Base-by-base conservation (phyloP, 2,329 filamentous ascomycete genomes). In the Aspergillus sp. region DNA sequence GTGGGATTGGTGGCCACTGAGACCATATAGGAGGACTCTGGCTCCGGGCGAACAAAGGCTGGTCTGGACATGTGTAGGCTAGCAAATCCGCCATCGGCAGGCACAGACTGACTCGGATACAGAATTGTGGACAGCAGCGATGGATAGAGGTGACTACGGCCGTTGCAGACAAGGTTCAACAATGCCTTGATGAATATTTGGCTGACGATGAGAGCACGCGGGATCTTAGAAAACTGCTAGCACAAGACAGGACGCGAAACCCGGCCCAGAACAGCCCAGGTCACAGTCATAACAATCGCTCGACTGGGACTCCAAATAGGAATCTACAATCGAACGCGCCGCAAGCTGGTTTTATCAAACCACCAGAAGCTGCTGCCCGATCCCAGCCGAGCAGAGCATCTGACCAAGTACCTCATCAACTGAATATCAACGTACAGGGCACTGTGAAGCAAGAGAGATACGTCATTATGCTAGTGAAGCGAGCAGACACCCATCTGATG, bases 1-100 rank as follows among this genome's bases (percentile, higher is more conserved):
- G 41, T 50, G 48, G 48, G 48, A 50, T 41, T 50, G 48, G 48
- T 50, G 48, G 48, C 48, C 48, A 30, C 12, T 50, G 22, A 39
- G 7, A 1, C 48, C 34, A 2, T 41, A 20, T 18, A 22, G n/a
- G 32, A 11, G 18, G 22, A 11, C 15, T 6, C 13, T 49, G 8
- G n/a, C 32, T 8, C 5, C 11, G 8, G 3, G 3, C 4, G 47
- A 49, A 20, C 15, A 0, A 15, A 13, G 47, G 13, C 15, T 41
- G n/a, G 15, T 13, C 11, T 50, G 34, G 48, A 30, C 0, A n/a
- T 32, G 44, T 1, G 48, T 18, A 24, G 0, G 48, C 24, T 17
- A 0, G 24, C 0, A 3, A n/a, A 6, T 11, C 2, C 7, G 22
- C 5, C 1, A 18, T 2, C 4, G 12, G 26, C n/a, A 12, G 8